These are phyloP conservation scores for Aspergillus mulundensis DNA, from an alignment of 495 filamentous ascomycete genomes.

Conservation along the genomic window DNA sequence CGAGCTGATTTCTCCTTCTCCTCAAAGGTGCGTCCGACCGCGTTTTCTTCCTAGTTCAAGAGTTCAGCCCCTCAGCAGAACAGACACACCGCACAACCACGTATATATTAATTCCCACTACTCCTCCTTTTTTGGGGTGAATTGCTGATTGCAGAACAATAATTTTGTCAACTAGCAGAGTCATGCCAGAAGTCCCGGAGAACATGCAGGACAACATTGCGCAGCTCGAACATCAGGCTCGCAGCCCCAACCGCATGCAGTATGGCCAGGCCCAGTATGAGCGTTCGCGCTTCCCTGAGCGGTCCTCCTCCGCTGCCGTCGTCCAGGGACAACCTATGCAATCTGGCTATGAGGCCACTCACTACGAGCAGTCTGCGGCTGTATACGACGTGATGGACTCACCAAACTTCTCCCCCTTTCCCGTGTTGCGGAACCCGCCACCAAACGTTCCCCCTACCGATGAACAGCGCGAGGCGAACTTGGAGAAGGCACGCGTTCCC, in stretches of 20 bases:
- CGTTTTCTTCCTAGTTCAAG: background rate
- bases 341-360: slow-evolving; percentile 27
- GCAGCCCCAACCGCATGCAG: slow-evolving; percentile 39
- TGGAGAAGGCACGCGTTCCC: slow-evolving; percentile 74
- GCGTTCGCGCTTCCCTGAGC: slow-evolving; percentile 39
- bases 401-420: slow-evolving; percentile 89
- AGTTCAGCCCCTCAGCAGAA: slow-evolving; percentile 9
- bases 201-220: slow-evolving; percentile 91
- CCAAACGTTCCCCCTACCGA: slow-evolving; percentile 92
- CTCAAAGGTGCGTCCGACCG: slow-evolving; percentile 72
- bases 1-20: slow-evolving; percentile 74
- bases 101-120: background rate
- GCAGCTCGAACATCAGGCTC: slow-evolving; percentile 78
- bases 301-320: slow-evolving; percentile 35
- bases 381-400: slow-evolving; percentile 52
- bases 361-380: slow-evolving; percentile 41
- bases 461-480: slow-evolving; percentile 83
- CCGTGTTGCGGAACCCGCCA: slow-evolving; percentile 71
- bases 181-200: slow-evolving; percentile 73
- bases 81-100: background rate
- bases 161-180: slow-evolving; percentile 37
- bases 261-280: slow-evolving; percentile 37
- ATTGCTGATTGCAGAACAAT: slow-evolving; percentile 14
- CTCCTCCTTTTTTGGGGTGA: slow-evolving; percentile 7
- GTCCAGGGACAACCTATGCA: slow-evolving; percentile 32